These are phyloP conservation scores for Citrus hindsii DNA, from an alignment of 345 rosid species.

Conservation along the genomic window DNA sequence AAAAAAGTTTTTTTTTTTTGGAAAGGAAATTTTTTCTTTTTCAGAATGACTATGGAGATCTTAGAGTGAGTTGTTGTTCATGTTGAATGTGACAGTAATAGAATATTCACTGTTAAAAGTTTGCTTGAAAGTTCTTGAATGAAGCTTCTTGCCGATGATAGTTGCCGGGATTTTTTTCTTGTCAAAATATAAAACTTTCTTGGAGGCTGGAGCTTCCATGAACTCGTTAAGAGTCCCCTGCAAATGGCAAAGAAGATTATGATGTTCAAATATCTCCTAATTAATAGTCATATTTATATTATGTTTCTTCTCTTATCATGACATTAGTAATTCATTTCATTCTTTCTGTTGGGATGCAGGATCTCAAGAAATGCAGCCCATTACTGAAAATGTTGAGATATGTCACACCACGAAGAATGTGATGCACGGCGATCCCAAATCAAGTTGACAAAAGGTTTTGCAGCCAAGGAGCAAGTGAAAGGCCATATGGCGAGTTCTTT, in stretches of 20 bases:
- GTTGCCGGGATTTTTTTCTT: neutral
- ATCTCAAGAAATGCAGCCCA: constrained; percentile 61
- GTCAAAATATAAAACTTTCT: neutral
- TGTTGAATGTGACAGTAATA: neutral
- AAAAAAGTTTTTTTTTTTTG: neutral
- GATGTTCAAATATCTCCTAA: neutral
- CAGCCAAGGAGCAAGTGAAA: constrained; percentile 85
- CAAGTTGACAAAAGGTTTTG: constrained; percentile 74
- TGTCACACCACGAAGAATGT: constrained; percentile 74
- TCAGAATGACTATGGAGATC: neutral
- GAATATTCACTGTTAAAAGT: neutral
- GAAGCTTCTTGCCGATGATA: neutral
- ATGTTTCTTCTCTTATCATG: neutral
- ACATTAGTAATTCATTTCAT: neutral
- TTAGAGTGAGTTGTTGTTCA: neutral
- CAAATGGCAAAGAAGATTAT: neutral
- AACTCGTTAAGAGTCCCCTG: neutral
- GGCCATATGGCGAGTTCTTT: constrained; percentile 84
- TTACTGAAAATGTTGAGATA: constrained; percentile 34
- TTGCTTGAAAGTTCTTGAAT: neutral
- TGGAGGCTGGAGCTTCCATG: neutral
- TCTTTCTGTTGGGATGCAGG: constrained; percentile 39
- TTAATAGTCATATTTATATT: neutral
- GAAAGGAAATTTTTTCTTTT: too few species aligned
- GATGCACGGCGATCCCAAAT: constrained; percentile 45